Evolutionary conservation across 2,329 filamentous ascomycete genomes (phyloP).

Genomic region (Fusarium sororula): DNA sequence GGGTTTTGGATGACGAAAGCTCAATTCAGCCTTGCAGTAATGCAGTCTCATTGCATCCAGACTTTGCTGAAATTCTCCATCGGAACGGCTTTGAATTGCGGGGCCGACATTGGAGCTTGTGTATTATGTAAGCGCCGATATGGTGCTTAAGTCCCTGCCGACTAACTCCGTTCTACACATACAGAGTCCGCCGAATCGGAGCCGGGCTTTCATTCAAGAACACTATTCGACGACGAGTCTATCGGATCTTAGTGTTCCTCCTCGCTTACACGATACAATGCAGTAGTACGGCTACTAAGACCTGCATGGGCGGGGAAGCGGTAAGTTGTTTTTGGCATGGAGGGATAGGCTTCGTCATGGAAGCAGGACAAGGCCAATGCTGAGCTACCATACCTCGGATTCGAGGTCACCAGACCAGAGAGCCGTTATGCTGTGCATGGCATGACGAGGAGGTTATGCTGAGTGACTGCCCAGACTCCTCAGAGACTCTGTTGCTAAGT

Average conservation of each 20-base stretch:
- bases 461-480: constrained; percentile 11
- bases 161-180: constrained; percentile 37
- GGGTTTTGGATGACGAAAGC: constrained; percentile 19
- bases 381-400: constrained; percentile 6
- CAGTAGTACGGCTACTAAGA: constrained; percentile 11
- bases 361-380: background rate
- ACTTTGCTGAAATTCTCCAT: constrained; percentile 8
- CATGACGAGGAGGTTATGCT: constrained; percentile 19
- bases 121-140: constrained; percentile 29
- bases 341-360: constrained; percentile 17
- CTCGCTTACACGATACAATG: constrained; percentile 19
- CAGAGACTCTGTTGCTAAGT: background rate
- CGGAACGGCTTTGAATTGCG: constrained; percentile 17
- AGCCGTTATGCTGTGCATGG: constrained; percentile 3
- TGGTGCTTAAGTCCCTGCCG: constrained; percentile 40
- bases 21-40: constrained; percentile 25
- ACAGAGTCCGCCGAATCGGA: constrained; percentile 31
- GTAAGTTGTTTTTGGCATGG: background rate
- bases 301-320: constrained; percentile 9
- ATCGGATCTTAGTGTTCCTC: constrained; percentile 5
- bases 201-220: constrained; percentile 18
- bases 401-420: constrained; percentile 20
- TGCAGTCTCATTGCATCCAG: background rate
- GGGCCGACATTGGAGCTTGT: constrained; percentile 18
- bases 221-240: background rate